phyloP scores from a whole-genome alignment of 352 stramenopile genomes.

The Pythium aristosporum region DNA sequence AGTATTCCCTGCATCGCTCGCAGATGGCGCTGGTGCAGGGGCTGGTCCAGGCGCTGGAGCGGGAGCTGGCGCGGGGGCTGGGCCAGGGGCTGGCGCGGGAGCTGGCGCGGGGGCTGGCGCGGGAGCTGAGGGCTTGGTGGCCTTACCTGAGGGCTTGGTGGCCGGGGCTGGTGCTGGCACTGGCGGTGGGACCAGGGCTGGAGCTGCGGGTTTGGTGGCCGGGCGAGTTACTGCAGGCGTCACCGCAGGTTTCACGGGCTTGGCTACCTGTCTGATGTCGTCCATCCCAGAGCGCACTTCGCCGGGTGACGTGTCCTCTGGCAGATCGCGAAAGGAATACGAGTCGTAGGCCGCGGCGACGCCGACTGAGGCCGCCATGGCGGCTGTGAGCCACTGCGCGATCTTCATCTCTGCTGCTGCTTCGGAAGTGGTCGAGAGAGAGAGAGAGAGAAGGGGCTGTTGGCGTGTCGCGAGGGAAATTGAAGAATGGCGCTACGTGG shows the following conservation, averaged over 20 bases:
- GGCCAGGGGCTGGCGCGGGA: not conserved
- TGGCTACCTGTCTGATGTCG: conserved; percentile 7
- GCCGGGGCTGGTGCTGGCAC: conserved; percentile 1
- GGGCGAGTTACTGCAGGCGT: not conserved
- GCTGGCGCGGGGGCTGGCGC: not conserved
- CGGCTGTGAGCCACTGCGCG: conserved; percentile 20
- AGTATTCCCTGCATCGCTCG: not conserved
- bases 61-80: not conserved
- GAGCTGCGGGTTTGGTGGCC: not conserved
- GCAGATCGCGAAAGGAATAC: conserved; percentile 10
- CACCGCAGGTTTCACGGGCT: not conserved
- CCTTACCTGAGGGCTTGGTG: not conserved
- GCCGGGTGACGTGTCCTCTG: not conserved
- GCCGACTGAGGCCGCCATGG: not conserved
- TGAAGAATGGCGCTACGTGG: conserved; percentile 16
- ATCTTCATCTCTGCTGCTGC: conserved; percentile 17
- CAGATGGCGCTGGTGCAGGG: not conserved
- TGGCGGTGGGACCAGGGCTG: not conserved
- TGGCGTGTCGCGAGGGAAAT: conserved; percentile 21
- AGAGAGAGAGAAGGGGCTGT: not conserved
- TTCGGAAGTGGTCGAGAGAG: not conserved
- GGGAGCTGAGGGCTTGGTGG: not conserved
- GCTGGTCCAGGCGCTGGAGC: not conserved
- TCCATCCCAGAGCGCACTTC: conserved; percentile 9
- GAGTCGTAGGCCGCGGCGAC: conserved; percentile 6